Evolutionary conservation across 1,284 basidiomycete genomes (phyloP).

Genomic region (Puccinia hordei): DNA sequence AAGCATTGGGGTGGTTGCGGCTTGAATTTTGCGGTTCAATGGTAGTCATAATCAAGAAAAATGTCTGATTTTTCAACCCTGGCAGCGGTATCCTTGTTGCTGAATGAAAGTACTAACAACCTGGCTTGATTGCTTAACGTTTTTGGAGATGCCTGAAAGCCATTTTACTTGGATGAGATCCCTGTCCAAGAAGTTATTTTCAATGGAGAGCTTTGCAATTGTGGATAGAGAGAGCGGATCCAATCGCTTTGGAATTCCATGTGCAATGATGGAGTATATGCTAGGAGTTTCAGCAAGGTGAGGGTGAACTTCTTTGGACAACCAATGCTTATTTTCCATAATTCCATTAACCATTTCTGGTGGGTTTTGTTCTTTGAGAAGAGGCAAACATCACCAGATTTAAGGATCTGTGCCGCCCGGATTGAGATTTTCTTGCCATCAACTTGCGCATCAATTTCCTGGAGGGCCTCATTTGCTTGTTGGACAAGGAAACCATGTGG

Average conservation of each 20-base stretch:
- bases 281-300: neutral
- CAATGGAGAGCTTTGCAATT: neutral
- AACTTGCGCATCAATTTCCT: neutral
- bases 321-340: no score
- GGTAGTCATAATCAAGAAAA: neutral
- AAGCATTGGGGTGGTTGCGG: slow-evolving; percentile 4
- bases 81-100: no score
- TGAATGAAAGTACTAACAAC: no score
- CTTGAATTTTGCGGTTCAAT: neutral
- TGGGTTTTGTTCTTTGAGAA: no score
- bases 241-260: neutral
- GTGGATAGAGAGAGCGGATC: neutral
- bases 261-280: neutral
- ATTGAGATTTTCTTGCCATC: neutral
- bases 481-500: no score
- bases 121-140: no score
- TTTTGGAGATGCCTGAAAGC: no score
- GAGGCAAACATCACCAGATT: neutral
- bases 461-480: no score
- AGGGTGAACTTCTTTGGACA: no score
- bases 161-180: no score
- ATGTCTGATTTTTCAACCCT: neutral
- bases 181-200: neutral
- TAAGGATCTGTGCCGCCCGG: neutral
- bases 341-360: no score